Percentiles rank a stretch among this genome's conserved stretches.
Evolutionary conservation across 2,329 filamentous ascomycete species (phyloP).

Genomic region (Hymenoscyphus linearis): DNA sequence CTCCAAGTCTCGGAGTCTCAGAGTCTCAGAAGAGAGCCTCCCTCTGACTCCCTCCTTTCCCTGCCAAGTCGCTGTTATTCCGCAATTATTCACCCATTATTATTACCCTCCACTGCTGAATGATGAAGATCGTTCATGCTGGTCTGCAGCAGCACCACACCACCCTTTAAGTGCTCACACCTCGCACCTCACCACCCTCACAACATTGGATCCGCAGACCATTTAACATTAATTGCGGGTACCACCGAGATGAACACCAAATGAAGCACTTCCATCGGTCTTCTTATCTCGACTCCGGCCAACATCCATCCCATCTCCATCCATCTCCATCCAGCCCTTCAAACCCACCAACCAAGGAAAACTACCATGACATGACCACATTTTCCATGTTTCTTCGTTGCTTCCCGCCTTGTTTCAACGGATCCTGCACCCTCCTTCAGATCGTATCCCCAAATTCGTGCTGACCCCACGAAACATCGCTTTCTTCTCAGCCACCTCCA

Average conservation of each 20-base stretch:
- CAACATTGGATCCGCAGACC: conserved; percentile 2
- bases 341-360: not conserved
- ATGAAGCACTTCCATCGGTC: not conserved
- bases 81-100: no score
- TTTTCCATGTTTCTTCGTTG: not conserved
- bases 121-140: no score
- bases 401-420: not conserved
- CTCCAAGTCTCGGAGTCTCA: no score
- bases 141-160: no score
- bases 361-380: not conserved
- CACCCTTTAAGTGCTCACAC: no score
- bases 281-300: not conserved
- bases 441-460: not conserved
- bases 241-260: conserved; percentile 10
- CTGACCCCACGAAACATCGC: not conserved
- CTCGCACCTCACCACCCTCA: not conserved
- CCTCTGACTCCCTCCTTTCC: no score
- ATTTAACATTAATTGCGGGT: conserved; percentile 9
- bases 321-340: not conserved
- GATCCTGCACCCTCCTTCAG: not conserved
- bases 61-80: no score
- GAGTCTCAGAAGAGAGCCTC: no score
- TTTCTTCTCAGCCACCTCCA: not conserved
- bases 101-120: no score
- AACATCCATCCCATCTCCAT: no score